Percentiles rank a stretch among this genome's conserved stretches.
These are phyloP conservation scores for Talaromyces sp. DNA, from an alignment of 2,329 filamentous ascomycete genomes.

Conservation along the genomic window DNA sequence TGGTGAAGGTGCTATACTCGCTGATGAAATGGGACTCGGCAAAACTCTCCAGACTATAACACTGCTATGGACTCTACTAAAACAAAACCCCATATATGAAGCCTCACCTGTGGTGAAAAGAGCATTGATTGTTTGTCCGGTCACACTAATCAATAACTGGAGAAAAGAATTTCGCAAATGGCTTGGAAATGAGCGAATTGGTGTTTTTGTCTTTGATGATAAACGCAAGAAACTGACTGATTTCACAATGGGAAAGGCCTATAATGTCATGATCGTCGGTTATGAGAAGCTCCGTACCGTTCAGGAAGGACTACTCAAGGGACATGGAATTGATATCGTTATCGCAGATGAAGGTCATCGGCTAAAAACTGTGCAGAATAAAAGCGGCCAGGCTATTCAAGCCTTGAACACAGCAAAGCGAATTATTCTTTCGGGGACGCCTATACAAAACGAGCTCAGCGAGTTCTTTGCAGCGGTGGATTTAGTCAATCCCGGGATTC, in stretches of 20 bases:
- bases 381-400: slow-evolving; percentile 61
- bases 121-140: slow-evolving; percentile 67
- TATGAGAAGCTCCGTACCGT: slow-evolving; percentile 65
- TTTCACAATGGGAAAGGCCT: slow-evolving; percentile 63
- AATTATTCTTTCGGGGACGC: slow-evolving; percentile 62
- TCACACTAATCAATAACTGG: slow-evolving; percentile 69
- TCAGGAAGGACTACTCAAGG: slow-evolving; percentile 60
- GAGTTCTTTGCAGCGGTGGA: slow-evolving; percentile 66
- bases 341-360: slow-evolving; percentile 66
- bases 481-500: slow-evolving; percentile 61
- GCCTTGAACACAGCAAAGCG: slow-evolving; percentile 57
- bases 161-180: slow-evolving; percentile 68
- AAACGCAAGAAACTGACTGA: slow-evolving; percentile 58
- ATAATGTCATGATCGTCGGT: slow-evolving; percentile 67
- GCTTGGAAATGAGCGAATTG: slow-evolving; percentile 65
- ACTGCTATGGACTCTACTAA: slow-evolving; percentile 65
- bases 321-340: slow-evolving; percentile 61
- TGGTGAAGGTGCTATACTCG: slow-evolving; percentile 65
- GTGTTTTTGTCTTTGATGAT: slow-evolving; percentile 61
- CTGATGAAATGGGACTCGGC: slow-evolving; percentile 71
- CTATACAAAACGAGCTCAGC: slow-evolving; percentile 62
- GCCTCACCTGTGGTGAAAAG: slow-evolving; percentile 60
- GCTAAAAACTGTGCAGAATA: slow-evolving; percentile 64
- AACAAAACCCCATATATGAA: slow-evolving; percentile 63
- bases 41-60: slow-evolving; percentile 70